Evolutionary conservation across 1,284 basidiomycete genomes (phyloP).

Genomic region (Ustilago nuda): DNA sequence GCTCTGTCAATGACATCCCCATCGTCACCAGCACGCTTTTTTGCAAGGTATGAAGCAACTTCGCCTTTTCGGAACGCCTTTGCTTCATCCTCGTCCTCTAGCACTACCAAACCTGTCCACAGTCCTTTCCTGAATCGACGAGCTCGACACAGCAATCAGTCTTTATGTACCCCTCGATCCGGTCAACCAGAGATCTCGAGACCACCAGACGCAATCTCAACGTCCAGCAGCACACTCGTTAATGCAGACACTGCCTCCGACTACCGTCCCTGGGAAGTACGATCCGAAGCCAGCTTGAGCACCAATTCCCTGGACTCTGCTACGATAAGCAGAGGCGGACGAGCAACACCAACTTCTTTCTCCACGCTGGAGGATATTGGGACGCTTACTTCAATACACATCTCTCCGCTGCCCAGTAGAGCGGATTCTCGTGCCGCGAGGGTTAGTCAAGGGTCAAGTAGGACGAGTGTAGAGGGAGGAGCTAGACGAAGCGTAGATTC

Average conservation of each 20-base stretch:
- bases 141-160: neutral
- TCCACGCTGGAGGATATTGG: conserved; percentile 30
- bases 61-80: conserved; percentile 35
- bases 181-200: neutral
- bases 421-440: conserved; percentile 1
- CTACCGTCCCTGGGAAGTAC: conserved; percentile 42
- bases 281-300: conserved; percentile 21
- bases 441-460: neutral
- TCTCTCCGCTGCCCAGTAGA: conserved; percentile 21
- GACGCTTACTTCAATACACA: conserved; percentile 36
- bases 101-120: conserved; percentile 20
- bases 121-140: conserved; percentile 31
- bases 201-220: conserved; percentile 44
- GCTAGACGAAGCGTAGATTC: conserved; percentile 12
- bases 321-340: conserved; percentile 1
- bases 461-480: conserved; percentile 1
- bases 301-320: conserved; percentile 29
- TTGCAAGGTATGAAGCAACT: conserved; percentile 34
- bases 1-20: conserved; percentile 27
- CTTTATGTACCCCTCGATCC: neutral
- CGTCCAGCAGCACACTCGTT: conserved; percentile 52
- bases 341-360: conserved; percentile 19
- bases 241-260: conserved; percentile 41
- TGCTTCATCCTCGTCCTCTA: conserved; percentile 30
- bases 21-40: conserved; percentile 27